Percentiles rank a stretch among this genome's conserved stretches.
These are phyloP conservation scores for Juglanconis sp. DNA, from an alignment of 2,329 filamentous ascomycete genomes.

Conservation along the genomic window DNA sequence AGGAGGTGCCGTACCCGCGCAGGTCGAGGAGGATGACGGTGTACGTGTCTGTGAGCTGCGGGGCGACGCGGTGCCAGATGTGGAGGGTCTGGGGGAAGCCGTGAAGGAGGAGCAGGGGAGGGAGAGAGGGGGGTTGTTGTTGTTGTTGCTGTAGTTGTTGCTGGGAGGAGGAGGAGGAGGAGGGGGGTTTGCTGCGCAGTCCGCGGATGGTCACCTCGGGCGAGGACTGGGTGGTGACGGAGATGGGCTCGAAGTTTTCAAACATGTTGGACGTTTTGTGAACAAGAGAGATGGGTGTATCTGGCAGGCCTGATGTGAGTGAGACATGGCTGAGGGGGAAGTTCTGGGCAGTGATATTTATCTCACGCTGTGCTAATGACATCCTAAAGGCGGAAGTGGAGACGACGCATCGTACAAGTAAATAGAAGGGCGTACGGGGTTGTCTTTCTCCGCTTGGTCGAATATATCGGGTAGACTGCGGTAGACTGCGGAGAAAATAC, in stretches of 20 bases:
- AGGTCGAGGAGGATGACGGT: slow-evolving; percentile 46
- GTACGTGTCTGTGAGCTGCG: slow-evolving; percentile 36
- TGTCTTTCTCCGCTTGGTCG: neutral
- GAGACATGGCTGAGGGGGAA: neutral
- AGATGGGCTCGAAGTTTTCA: slow-evolving; percentile 35
- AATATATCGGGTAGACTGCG: too few species aligned
- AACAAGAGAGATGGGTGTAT: neutral
- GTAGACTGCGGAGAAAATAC: too few species aligned
- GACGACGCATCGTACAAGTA: neutral
- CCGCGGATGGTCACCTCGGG: slow-evolving; percentile 42
- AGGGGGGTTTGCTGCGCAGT: slow-evolving; percentile 31
- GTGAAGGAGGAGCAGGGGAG: slow-evolving; percentile 45
- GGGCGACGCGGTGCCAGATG: slow-evolving; percentile 49
- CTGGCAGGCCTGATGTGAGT: neutral
- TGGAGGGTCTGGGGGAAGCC: slow-evolving; percentile 51
- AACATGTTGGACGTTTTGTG: slow-evolving; percentile 34
- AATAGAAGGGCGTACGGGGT: neutral
- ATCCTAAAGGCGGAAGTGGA: neutral
- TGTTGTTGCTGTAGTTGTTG: too few species aligned
- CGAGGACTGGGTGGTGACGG: slow-evolving; percentile 33
- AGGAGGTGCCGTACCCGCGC: slow-evolving; percentile 49
- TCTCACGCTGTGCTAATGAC: neutral
- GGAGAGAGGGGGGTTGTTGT: slow-evolving; percentile 21
- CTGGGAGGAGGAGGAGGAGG: slow-evolving; percentile 5
- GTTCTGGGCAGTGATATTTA: neutral